Conservation (phyloP, 345 rosid genomes). For the Acer saccharum region DNA sequence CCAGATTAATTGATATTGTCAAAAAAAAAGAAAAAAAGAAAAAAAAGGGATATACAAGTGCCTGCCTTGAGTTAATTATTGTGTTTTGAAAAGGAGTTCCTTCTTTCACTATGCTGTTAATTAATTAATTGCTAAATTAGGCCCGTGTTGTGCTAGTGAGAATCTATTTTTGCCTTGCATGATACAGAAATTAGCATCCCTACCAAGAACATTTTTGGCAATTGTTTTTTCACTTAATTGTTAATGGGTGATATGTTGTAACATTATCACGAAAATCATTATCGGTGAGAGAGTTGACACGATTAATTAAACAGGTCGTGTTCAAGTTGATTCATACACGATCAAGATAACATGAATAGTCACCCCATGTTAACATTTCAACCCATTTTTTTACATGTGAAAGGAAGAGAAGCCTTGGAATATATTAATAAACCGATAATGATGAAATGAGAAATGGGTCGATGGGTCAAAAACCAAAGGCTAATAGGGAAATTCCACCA, state of each 20-base stretch:
- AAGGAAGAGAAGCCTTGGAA: neutral
- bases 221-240: neutral
- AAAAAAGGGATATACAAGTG: neutral
- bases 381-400: neutral
- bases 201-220: neutral
- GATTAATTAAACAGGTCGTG: too few relatives aligned
- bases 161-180: neutral
- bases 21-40: too few relatives aligned
- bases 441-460: neutral
- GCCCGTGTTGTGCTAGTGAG: neutral
- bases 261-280: neutral
- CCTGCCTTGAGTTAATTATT: neutral
- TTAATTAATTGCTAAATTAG: neutral
- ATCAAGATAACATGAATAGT: too few relatives aligned
- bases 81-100: neutral
- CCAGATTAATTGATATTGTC: too few relatives aligned
- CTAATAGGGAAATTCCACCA: conserved; percentile 20
- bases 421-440: neutral
- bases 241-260: neutral
- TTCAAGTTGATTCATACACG: too few relatives aligned
- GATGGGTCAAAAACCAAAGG: conserved; percentile 5
- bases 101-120: neutral
- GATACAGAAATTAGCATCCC: neutral
- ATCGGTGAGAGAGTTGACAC: neutral
- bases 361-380: too few relatives aligned